Percentiles rank a stretch among this genome's conserved stretches.
phyloP scores from a whole-genome alignment of 768 basidiomycete species.

The Mycena chlorophos region DNA sequence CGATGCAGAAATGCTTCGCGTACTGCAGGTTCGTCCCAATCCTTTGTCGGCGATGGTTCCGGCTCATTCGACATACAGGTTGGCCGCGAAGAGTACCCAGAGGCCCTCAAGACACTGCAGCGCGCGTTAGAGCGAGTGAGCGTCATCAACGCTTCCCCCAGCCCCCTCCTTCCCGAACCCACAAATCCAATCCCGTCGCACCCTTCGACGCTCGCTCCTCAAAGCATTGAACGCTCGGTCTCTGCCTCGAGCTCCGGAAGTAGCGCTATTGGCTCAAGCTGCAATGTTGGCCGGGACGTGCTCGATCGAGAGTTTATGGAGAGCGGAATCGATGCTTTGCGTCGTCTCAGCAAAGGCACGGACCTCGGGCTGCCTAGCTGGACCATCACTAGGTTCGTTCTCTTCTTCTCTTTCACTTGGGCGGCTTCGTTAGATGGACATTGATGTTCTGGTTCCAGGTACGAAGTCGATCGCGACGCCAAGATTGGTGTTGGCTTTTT shows the following conservation, averaged over 20 bases:
- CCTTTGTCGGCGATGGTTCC: neutral
- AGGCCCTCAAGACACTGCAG: conserved; percentile 58
- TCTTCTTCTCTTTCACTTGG: conserved; percentile 1
- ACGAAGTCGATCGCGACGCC: conserved; percentile 71
- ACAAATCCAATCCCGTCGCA: neutral
- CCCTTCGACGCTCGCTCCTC: conserved; percentile 9
- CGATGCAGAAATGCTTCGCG: conserved; percentile 45
- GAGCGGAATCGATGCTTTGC: conserved; percentile 68
- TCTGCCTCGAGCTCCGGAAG: conserved; percentile 19
- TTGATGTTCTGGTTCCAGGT: conserved; percentile 45
- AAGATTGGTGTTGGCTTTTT: conserved; percentile 76
- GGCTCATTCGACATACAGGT: conserved; percentile 27
- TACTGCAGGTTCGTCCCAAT: conserved; percentile 37
- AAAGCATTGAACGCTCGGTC: conserved; percentile 21
- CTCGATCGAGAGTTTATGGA: conserved; percentile 73
- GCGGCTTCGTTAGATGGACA: neutral
- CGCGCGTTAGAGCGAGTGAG: conserved; percentile 40
- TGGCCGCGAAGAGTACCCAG: conserved; percentile 48
- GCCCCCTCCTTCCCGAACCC: conserved; percentile 4
- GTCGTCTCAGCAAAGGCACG: conserved; percentile 53
- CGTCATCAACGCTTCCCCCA: conserved; percentile 14
- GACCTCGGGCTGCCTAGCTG: conserved; percentile 57
- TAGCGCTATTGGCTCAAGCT: conserved; percentile 16
- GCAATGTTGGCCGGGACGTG: conserved; percentile 37
- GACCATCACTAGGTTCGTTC: conserved; percentile 69